Evolutionary conservation across 2,329 filamentous ascomycete species (phyloP), one percentile per base, ranked within the genome.

Genomic region (Claviceps citrina): DNA sequence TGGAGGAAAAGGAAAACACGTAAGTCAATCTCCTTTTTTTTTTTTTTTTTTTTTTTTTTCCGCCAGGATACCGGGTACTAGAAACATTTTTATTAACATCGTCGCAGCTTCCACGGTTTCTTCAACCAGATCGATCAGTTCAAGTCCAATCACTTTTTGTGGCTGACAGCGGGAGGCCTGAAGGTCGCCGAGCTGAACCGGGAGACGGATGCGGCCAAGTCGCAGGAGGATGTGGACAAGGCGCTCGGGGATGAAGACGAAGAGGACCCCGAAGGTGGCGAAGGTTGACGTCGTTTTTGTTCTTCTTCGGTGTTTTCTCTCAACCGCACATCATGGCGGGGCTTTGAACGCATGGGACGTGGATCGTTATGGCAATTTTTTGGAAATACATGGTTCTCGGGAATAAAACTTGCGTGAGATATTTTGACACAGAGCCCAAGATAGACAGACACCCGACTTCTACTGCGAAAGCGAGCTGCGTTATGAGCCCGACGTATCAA

Each of bases 1-100:
- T 93, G 39, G 91, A 96, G 59, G 84, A 91, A 61, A 76, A 80
- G 57, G 80, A 84, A 47, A 86, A 89, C 55, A 75, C 83, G 83
- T 89, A 68, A 73, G 83, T 74, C n/a, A n/a, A n/a, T n/a, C n/a
- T n/a, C n/a, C 32, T 8, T 16, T 34, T 24, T 24, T 26, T 9
- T 25, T 18, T 24, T 7, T 24, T 15, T 31, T 3, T 16, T n/a
- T 30, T 7, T 7, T 19, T 28, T 4, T 28, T 13, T 0, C 9
- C n/a, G n/a, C n/a, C n/a, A n/a, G n/a, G n/a, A n/a, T n/a, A n/a
- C n/a, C n/a, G n/a, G n/a, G n/a, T n/a, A n/a, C n/a, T n/a, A n/a
- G n/a, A n/a, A n/a, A n/a, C n/a, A n/a, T n/a, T n/a, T n/a, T n/a
- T n/a, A n/a, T n/a, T n/a, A n/a, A n/a, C n/a, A n/a, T 18, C 1